phyloP scores from a whole-genome alignment of 75 land plant genomes.

The Ceratopteris richardii region DNA sequence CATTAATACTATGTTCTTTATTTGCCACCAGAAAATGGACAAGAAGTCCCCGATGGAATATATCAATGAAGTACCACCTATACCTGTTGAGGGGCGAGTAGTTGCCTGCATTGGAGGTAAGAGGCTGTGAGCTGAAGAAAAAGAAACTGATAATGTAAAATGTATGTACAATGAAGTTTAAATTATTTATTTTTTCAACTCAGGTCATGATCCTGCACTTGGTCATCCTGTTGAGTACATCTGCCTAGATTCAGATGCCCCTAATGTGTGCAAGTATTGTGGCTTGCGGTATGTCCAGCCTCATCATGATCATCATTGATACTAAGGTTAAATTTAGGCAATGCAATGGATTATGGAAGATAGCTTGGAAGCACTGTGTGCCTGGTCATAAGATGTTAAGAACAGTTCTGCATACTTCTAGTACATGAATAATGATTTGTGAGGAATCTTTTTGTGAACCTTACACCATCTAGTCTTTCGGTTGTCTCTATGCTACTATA shows the following conservation, averaged over 20 bases:
- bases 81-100: constrained; percentile 74
- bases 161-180: too few relatives aligned
- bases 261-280: constrained; percentile 89
- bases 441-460: too few relatives aligned
- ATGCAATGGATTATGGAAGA: too few relatives aligned
- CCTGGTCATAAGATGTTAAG: too few relatives aligned
- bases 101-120: constrained; percentile 98
- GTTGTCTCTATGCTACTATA: too few relatives aligned
- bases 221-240: constrained; percentile 96
- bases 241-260: constrained; percentile 58
- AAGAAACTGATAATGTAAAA: not conserved
- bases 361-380: too few relatives aligned
- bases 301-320: constrained; percentile 56
- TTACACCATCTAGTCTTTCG: too few relatives aligned
- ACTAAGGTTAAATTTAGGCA: too few relatives aligned
- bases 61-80: constrained; percentile 92
- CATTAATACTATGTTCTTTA: too few relatives aligned
- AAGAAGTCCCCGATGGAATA: constrained; percentile 98
- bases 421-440: too few relatives aligned
- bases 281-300: constrained; percentile 78
- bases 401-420: too few relatives aligned
- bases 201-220: constrained; percentile 74
- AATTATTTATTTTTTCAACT: too few relatives aligned
- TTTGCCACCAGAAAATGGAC: constrained; percentile 48
- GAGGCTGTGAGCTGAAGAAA: not conserved